Percentiles rank a stretch among this genome's conserved stretches.
These are phyloP conservation scores for Annulohypoxylon moriforme DNA, from an alignment of 495 filamentous ascomycete genomes.

Conservation along the genomic window DNA sequence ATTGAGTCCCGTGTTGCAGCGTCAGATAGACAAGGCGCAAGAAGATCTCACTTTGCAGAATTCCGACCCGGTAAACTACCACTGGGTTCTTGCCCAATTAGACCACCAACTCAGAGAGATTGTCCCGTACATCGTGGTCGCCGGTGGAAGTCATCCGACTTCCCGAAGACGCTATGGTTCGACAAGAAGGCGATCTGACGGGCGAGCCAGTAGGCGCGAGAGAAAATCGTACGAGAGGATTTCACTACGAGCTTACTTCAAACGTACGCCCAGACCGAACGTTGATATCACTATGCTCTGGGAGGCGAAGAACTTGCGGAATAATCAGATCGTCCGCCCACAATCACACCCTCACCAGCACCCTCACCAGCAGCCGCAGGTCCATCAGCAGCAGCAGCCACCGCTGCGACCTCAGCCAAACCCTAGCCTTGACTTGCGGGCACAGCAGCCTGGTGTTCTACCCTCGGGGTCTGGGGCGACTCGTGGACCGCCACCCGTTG, in stretches of 20 bases:
- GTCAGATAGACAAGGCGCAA: conserved; percentile 50
- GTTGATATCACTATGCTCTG: conserved; percentile 45
- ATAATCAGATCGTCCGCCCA: neutral
- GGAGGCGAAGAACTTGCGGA: conserved; percentile 27
- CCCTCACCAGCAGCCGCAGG: neutral
- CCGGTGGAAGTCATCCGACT: neutral
- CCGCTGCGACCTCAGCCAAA: neutral
- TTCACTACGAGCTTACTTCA: conserved; percentile 54
- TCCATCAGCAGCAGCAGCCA: neutral
- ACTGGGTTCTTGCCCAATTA: conserved; percentile 50
- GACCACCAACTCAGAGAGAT: conserved; percentile 46
- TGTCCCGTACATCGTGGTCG: neutral
- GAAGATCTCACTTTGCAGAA: conserved; percentile 37
- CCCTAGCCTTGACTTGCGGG: neutral
- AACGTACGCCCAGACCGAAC: conserved; percentile 44
- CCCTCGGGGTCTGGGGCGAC: neutral
- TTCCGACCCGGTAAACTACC: conserved; percentile 35
- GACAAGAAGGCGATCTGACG: conserved; percentile 17
- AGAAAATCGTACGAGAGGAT: conserved; percentile 42
- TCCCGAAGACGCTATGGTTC: neutral
- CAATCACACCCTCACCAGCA: neutral
- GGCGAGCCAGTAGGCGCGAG: conserved; percentile 22
- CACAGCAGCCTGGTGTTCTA: neutral
- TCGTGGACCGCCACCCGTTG: neutral
- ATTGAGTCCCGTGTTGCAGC: conserved; percentile 42